Conservation (phyloP, 805 yeast species). For the Saturnispora galanensis region DNA sequence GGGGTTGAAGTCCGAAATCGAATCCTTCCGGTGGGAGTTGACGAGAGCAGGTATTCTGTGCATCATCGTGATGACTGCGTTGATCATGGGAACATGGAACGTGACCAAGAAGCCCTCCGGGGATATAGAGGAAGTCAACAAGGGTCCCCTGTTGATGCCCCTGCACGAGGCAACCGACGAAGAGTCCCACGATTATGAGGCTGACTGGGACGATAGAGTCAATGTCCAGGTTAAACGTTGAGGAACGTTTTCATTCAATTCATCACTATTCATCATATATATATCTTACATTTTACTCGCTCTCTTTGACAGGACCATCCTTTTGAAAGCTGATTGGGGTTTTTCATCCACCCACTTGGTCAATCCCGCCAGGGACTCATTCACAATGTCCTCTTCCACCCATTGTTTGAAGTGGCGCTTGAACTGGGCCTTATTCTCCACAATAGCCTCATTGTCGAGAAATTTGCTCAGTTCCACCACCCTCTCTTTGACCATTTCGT, state of each 20-base stretch:
- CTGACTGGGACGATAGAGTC: conserved; percentile 38
- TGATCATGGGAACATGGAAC: conserved; percentile 45
- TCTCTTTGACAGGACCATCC: conserved; percentile 8
- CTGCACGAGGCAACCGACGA: conserved; percentile 43
- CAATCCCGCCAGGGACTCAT: conserved; percentile 62
- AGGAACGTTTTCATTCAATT: conserved; percentile 26
- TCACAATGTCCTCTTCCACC: conserved; percentile 43
- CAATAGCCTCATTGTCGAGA: conserved; percentile 36
- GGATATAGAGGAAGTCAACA: conserved; percentile 20
- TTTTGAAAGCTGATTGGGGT: conserved; percentile 47
- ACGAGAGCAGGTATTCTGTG: conserved; percentile 82
- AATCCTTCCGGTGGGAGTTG: conserved; percentile 84
- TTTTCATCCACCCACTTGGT: conserved; percentile 60
- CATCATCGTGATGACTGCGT: conserved; percentile 53
- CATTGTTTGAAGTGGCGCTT: conserved; percentile 24
- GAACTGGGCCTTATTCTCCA: conserved; percentile 36
- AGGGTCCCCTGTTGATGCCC: conserved; percentile 27
- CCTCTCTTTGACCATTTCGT: conserved; percentile 29
- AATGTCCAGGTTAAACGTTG: conserved; percentile 14
- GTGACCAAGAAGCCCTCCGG: conserved; percentile 28
- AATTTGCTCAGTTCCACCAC: conserved; percentile 29
- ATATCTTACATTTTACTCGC: conserved; percentile 18
- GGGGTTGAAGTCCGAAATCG: conserved; percentile 78
- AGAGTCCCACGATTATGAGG: conserved; percentile 44
- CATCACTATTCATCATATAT: conserved; percentile 19